Evolutionary conservation across 768 basidiomycete species (phyloP), one percentile per base, ranked within the genome.

Genomic region (Dacryopinax spathularia): DNA sequence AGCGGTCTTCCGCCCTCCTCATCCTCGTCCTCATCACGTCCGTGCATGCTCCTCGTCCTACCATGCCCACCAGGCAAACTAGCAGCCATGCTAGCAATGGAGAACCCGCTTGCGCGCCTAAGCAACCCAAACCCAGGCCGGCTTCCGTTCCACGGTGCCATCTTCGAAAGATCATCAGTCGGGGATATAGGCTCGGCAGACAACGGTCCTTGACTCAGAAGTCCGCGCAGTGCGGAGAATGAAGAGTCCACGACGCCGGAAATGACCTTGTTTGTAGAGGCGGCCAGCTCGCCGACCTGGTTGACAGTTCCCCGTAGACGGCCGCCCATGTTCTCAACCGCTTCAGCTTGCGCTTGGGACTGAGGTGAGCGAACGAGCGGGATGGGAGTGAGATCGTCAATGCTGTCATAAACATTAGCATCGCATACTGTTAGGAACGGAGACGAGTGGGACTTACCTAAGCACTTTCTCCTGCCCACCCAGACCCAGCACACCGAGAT

Each of bases 171-270:
- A 33, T 69, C 64, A 35, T 63, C 60, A 34, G 63, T 62, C n/a
- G 63, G 63, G 16, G 59, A 34, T 61, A 69, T 63, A 61, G 75
- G 67, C 66, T 70, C 68, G 27, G 73, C 71, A 12, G 48, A 56
- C 13, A 56, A 13, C 5, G 48, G 22, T 10, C 77, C 77, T 0
- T 36, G 41, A 27, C 29, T 37, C 27, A 94, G 79, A 41, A 93
- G 77, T 2, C 89, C 85, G 18, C 89, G 82, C 16, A 96, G 77
- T 66, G 92, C 88, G 18, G 89, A 88, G 73, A 94, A 92, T 1
- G 89, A 90, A 0, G 90, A 84, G 71, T 95, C 92, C 59, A 95
- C 87, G 61, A 96, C 91, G 25, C 89, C 92, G 4, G 81, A 85
- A 61, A 91, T 74, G 31, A 87, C 83, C 63, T 85, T 83, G 72